A percentile compares a stretch with the other conserved stretches of the same genome.
phyloP scores from a whole-genome alignment of 1,284 basidiomycete genomes.

The Fomitopsis betulina region DNA sequence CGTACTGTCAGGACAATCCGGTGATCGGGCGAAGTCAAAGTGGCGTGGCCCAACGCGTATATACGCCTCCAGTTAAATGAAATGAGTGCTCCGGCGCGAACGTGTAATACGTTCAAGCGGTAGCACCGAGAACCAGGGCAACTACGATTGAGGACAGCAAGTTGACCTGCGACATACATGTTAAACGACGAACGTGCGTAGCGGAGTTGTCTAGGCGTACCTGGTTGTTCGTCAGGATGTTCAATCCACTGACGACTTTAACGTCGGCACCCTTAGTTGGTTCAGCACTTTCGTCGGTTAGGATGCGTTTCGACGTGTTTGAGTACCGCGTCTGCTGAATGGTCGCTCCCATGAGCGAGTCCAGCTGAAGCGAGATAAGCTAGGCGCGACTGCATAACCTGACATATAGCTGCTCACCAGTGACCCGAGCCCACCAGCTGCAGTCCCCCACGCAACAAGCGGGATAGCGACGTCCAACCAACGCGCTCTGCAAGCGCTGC shows the following conservation, averaged over 20 bases:
- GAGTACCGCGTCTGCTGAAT: slow-evolving; percentile 82
- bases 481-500: slow-evolving; percentile 39
- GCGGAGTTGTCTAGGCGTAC: slow-evolving; percentile 32
- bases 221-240: slow-evolving; percentile 81
- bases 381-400: background rate
- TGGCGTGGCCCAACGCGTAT: background rate
- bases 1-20: background rate
- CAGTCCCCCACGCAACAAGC: slow-evolving; percentile 54
- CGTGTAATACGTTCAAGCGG: slow-evolving; percentile 9
- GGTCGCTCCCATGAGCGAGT: slow-evolving; percentile 61
- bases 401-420: slow-evolving; percentile 38
- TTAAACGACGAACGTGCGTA: background rate
- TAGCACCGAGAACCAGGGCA: slow-evolving; percentile 14
- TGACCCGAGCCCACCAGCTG: slow-evolving; percentile 73
- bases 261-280: slow-evolving; percentile 30
- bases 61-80: background rate
- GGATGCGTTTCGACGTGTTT: slow-evolving; percentile 53
- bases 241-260: slow-evolving; percentile 63
- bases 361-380: slow-evolving; percentile 9
- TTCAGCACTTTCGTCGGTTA: slow-evolving; percentile 50
- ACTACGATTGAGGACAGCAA: slow-evolving; percentile 19
- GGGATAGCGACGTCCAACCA: slow-evolving; percentile 35
- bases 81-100: background rate
- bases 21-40: background rate
- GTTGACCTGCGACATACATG: slow-evolving; percentile 13